Evolutionary conservation across 2,329 filamentous ascomycete species (phyloP), one percentile per base, ranked within the genome.

Genomic region (Aspergillus costaricaensis): DNA sequence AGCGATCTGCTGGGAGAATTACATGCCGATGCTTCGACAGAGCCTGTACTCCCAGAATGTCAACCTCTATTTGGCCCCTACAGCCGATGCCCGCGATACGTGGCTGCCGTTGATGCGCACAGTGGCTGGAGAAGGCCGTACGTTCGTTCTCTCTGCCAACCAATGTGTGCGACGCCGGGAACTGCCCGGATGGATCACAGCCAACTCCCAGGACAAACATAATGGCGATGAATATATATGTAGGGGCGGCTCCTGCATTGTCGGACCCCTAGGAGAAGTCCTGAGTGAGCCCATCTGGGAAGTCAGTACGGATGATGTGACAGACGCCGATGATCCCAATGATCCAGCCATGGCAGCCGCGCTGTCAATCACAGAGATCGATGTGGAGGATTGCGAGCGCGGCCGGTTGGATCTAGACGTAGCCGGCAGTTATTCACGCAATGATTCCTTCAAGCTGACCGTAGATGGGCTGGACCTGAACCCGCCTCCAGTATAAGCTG

Each of bases 1-100:
- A 3, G 94, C 92, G 3, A 96, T 98, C 66, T 96, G 93, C 81
- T 97, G 93, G 93, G 93, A 98, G 76, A 96, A 91, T 75, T 96
- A 94, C 79, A 97, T 96, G 92, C 93, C 93, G 0, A 80, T 97
- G 17, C 81, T 97, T 7, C 86, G 94, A 17, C 90, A 96, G 73
- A 84, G 87, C 15, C 82, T 97, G 39, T 98, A 97, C 75, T 84
- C 86, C 2, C 94, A 97, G 76, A 96, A 96, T 72, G 87, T 97
- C 70, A 96, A 96, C 74, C 79, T 97, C 12, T 97, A 94, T 76
- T 85, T 97, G 2, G 92, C 93, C 0, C 94, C 94, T 0, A 97
- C 93, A 0, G 93, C 93, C 1, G 94, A 97, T 77, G 86, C 83
- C 19, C 84, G 93, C 62, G 90, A 94, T 69, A 87, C 91, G 0